Conservation (phyloP, 371 early-diverging fungal species). For the Nematocida ausubeli region DNA sequence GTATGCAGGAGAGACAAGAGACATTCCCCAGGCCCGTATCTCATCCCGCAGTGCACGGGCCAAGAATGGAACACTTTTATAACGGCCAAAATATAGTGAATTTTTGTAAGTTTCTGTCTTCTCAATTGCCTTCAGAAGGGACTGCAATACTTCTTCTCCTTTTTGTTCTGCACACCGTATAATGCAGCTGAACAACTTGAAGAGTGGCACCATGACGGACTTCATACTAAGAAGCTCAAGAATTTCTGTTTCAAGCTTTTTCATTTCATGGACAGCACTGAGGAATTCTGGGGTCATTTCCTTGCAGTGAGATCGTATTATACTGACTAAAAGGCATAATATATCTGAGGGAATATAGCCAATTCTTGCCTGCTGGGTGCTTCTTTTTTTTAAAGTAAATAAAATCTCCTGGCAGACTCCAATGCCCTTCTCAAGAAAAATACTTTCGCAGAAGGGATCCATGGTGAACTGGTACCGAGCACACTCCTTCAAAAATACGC, state of each 20-base stretch:
- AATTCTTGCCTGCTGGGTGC: not conserved
- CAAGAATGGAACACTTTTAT: not conserved
- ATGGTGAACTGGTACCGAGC: not conserved
- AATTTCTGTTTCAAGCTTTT: not conserved
- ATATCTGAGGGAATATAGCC: slow-evolving; percentile 13
- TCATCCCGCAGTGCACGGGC: not conserved
- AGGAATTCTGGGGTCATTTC: not conserved
- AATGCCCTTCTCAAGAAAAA: slow-evolving; percentile 1
- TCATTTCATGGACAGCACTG: not conserved
- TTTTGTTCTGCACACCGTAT: not conserved
- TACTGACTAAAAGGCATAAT: not conserved
- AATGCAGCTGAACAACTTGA: slow-evolving; percentile 6
- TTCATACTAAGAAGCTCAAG: not conserved
- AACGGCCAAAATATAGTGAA: not conserved
- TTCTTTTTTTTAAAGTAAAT: not conserved
- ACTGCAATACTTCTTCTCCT: not conserved
- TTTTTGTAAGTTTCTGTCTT: not conserved
- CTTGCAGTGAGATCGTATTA: not conserved
- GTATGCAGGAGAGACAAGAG: not conserved
- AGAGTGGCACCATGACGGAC: not conserved
- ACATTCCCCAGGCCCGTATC: slow-evolving; percentile 2
- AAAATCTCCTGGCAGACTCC: not conserved
- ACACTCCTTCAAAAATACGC: slow-evolving; percentile 7
- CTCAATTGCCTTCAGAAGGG: not conserved
- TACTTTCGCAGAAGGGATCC: too few species aligned